Evolutionary conservation across 2,329 filamentous ascomycete species (phyloP), one percentile per base, ranked within the genome.

Genomic region (Monilinia laxa): DNA sequence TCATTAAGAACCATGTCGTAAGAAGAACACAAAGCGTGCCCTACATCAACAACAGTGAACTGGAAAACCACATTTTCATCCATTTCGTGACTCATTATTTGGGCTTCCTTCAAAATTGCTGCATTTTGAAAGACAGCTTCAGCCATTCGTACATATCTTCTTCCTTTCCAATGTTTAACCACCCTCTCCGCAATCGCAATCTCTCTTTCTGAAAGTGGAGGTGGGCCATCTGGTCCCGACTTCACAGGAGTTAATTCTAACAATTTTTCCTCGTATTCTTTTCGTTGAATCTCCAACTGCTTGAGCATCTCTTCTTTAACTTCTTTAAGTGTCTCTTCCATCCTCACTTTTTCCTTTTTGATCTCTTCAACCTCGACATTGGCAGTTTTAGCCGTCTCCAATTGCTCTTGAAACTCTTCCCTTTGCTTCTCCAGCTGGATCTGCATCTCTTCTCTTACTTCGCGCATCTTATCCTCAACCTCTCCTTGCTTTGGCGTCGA

Each of bases 1-100:
- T 92, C 94, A 74, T 96, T 97, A 53, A 99, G 83, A 4, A 98
- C 93, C 79, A 99, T 90, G 77, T 99, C 95, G 78, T 99, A 99
- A 0, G 93, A 96, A 3, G 95, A 99, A 72, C 90, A 93, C 71
- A 96, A 85, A 28, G 88, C 88, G 74, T 99, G 93, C 1, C 95
- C 95, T 70, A 90, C 82, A 73, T 97, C 94, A 42, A 98, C 87
- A 66, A 97, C 88, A 16, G 92, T 90, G 76, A 98, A 99, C 77
- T 99, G 95, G 77, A 99, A 98, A 25, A 94, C 89, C 11, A 97
- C 91, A 71, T 88, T 88, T 77, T 97, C 95, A 72, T 95, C 91
- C 81, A 99, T 90, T 74, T 96, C 92, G 73, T 97, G 94, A 80
- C 93, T 96, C 92, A 99, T 95, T 68, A 99, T 89, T 76, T 99